A percentile compares a stretch with the other conserved stretches of the same genome.
Evolutionary conservation across 345 rosid species (phyloP).

Genomic region (Tarenaya hassleriana): DNA sequence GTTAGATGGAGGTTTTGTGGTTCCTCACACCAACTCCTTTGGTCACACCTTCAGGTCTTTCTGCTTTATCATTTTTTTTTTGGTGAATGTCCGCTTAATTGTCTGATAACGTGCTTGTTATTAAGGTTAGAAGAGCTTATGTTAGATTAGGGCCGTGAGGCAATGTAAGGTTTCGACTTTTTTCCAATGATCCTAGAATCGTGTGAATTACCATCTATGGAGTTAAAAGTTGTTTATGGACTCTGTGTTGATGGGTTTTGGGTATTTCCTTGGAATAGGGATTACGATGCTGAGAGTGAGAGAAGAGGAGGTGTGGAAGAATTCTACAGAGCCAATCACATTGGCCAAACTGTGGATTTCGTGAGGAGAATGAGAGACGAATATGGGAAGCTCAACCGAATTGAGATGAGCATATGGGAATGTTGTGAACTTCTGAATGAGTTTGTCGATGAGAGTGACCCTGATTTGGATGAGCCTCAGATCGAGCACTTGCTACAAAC

Average conservation of each 20-base stretch:
- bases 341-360: slow-evolving; percentile 72
- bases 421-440: slow-evolving; percentile 57
- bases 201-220: neutral
- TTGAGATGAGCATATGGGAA: slow-evolving; percentile 54
- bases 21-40: slow-evolving; percentile 64
- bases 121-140: no score
- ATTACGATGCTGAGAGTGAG: slow-evolving; percentile 64
- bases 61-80: neutral
- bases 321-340: slow-evolving; percentile 66
- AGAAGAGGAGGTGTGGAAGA: slow-evolving; percentile 68
- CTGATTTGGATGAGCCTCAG: slow-evolving; percentile 61
- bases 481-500: slow-evolving; percentile 58
- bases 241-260: neutral
- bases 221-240: no score
- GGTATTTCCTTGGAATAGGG: slow-evolving; percentile 33
- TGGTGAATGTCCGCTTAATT: neutral
- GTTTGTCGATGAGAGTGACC: slow-evolving; percentile 59
- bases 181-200: no score
- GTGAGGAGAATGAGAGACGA: slow-evolving; percentile 40
- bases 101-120: neutral
- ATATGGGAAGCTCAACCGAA: slow-evolving; percentile 29
- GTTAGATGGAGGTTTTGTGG: slow-evolving; percentile 48
- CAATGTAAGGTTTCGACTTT: no score
- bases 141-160: no score
- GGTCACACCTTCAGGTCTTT: slow-evolving; percentile 78